phyloP scores from a whole-genome alignment of 2,329 filamentous ascomycete species.

The Daldinia sp. region DNA sequence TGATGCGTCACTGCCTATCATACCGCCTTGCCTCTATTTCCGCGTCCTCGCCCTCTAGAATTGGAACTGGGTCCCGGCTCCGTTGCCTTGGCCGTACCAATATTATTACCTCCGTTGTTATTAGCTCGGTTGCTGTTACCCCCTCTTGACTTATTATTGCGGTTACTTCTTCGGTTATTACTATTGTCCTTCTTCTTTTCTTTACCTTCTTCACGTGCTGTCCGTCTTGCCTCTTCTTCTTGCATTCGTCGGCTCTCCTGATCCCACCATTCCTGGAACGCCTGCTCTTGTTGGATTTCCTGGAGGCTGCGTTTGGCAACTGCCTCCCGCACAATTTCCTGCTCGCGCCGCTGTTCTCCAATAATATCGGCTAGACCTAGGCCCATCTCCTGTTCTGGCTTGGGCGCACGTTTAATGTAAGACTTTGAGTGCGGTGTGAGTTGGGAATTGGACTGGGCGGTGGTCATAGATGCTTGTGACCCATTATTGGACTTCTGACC shows the following conservation, averaged over 20 bases:
- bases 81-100: neutral
- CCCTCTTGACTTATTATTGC: constrained; percentile 35
- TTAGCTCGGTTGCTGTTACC: constrained; percentile 17
- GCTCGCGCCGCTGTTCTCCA: constrained; percentile 83
- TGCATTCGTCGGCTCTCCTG: constrained; percentile 78
- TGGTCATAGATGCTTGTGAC: constrained; percentile 44
- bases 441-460: constrained; percentile 46
- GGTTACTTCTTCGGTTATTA: constrained; percentile 28
- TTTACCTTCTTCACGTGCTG: constrained; percentile 54
- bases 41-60: constrained; percentile 34
- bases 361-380: constrained; percentile 89
- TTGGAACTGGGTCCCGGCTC: constrained; percentile 24
- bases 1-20: constrained; percentile 15
- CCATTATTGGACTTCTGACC: constrained; percentile 59
- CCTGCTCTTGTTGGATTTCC: constrained; percentile 96
- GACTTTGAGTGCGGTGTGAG: constrained; percentile 68
- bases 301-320: constrained; percentile 87
- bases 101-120: constrained; percentile 18
- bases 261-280: constrained; percentile 97
- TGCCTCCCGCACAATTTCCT: constrained; percentile 81
- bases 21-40: constrained; percentile 28
- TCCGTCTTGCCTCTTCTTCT: constrained; percentile 63
- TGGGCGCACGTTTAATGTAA: constrained; percentile 65
- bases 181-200: constrained; percentile 48
- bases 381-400: constrained; percentile 70